A percentile compares a stretch with the other conserved stretches of the same genome.
Conservation (phyloP, 2,329 filamentous ascomycete species). For the Aspergillus ochraceoroseus region DNA sequence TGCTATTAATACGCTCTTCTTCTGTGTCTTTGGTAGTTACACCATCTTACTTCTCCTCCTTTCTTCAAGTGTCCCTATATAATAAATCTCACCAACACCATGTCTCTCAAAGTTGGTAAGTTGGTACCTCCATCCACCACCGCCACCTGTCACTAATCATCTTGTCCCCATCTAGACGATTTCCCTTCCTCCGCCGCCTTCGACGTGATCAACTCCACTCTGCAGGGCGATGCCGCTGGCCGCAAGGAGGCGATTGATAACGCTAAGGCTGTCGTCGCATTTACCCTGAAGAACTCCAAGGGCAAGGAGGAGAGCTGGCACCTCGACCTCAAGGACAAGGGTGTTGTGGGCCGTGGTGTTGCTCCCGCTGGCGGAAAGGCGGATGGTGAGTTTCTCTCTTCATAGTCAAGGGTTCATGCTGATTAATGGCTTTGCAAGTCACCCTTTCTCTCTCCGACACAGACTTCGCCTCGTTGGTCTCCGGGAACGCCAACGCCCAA, state of each 20-base stretch:
- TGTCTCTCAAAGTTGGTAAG: conserved; percentile 71
- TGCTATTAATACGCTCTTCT: conserved; percentile 20
- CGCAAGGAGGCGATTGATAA: conserved; percentile 85
- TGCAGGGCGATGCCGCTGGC: conserved; percentile 64
- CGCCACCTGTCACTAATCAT: conserved; percentile 11
- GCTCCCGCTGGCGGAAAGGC: conserved; percentile 68
- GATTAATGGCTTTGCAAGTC: too few species aligned
- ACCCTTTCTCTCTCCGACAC: conserved; percentile 78
- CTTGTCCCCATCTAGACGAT: conserved; percentile 51
- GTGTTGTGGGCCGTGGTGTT: conserved; percentile 70
- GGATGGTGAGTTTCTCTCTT: conserved; percentile 56
- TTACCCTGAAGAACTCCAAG: conserved; percentile 81
- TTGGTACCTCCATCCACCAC: conserved; percentile 10
- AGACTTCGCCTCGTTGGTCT: conserved; percentile 78
- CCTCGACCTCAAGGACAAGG: conserved; percentile 90
- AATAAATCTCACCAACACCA: conserved; percentile 39
- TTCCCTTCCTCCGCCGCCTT: conserved; percentile 91
- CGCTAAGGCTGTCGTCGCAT: conserved; percentile 80
- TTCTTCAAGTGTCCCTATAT: conserved; percentile 2
- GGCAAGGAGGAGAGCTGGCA: conserved; percentile 84
- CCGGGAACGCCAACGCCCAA: conserved; percentile 90
- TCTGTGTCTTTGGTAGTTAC: conserved; percentile 8
- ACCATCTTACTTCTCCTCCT: conserved; percentile 8
- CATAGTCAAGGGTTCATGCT: too few species aligned
- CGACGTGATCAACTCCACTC: conserved; percentile 72